Percentiles rank a stretch among this genome's conserved stretches.
These are phyloP conservation scores for Schwanniomyces occidentalis DNA, from an alignment of 805 yeast genomes.

Conservation along the genomic window DNA sequence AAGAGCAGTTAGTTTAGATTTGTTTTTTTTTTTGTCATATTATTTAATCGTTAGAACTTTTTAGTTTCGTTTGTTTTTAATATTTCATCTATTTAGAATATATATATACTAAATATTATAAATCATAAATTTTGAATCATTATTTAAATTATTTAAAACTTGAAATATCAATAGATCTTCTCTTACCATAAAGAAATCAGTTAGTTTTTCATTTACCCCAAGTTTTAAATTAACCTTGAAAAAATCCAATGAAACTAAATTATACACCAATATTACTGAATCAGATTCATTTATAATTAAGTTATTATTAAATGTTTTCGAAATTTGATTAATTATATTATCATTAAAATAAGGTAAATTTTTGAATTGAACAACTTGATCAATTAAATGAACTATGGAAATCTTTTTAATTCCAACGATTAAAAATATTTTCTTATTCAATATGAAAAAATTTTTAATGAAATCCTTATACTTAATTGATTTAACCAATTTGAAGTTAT, in stretches of 20 bases:
- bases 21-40: constrained; percentile 2
- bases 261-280: constrained; percentile 3
- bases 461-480: not conserved
- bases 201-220: constrained; percentile 1
- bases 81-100: not conserved
- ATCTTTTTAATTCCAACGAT: constrained; percentile 6
- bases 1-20: constrained; percentile 10
- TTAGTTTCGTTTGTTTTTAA: not conserved
- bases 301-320: constrained; percentile 2
- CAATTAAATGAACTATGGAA: not conserved
- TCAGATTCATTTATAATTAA: constrained; percentile 11
- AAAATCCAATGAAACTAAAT: constrained; percentile 1
- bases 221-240: constrained; percentile 2
- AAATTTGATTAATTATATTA: constrained; percentile 9
- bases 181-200: not conserved
- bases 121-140: constrained; percentile 5
- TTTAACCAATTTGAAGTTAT: not conserved
- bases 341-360: constrained; percentile 7
- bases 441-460: constrained; percentile 3
- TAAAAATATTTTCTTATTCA: not conserved
- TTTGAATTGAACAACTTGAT: not conserved
- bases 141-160: not conserved
- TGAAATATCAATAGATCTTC: constrained; percentile 1
- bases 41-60: not conserved
- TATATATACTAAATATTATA: constrained; percentile 1